These are phyloP conservation scores for Conticribra weissflogii DNA, from an alignment of 108 stramenopile genomes.

Conservation along the genomic window DNA sequence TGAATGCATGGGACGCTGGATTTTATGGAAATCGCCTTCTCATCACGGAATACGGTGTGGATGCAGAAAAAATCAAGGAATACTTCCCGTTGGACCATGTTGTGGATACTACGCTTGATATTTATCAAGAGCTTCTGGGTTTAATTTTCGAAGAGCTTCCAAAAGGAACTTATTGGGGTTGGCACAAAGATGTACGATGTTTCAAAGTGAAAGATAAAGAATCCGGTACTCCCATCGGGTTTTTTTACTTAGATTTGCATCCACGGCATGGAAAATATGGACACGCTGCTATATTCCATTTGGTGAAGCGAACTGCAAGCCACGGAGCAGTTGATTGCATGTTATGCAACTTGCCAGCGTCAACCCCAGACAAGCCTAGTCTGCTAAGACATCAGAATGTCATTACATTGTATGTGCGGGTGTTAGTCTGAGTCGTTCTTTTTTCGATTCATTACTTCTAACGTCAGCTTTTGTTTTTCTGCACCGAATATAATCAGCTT, in stretches of 20 bases:
- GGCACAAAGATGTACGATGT: conserved; percentile 53
- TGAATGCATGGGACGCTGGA: conserved; percentile 53
- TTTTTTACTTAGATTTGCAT: conserved; percentile 49
- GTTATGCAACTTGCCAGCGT: conserved; percentile 54
- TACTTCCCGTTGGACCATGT: conserved; percentile 59
- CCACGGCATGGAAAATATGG: conserved; percentile 39
- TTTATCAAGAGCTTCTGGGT: conserved; percentile 57
- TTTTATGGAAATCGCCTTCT: conserved; percentile 44
- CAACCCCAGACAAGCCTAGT: conserved; percentile 38
- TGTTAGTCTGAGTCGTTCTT: conserved; percentile 23
- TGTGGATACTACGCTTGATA: conserved; percentile 42
- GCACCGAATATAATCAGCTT: too few species aligned
- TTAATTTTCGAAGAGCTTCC: conserved; percentile 47
- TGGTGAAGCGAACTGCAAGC: conserved; percentile 33
- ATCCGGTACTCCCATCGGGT: conserved; percentile 24
- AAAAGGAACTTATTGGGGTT: conserved; percentile 44
- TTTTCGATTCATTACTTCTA: too few species aligned
- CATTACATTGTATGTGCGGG: conserved; percentile 52
- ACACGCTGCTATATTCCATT: conserved; percentile 54
- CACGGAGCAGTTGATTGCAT: conserved; percentile 55
- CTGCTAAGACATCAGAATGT: conserved; percentile 42
- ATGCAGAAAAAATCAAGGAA: conserved; percentile 39
- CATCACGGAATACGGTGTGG: conserved; percentile 47
- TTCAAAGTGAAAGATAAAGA: conserved; percentile 44
- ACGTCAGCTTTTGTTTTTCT: not conserved